Evolutionary conservation across 495 filamentous ascomycete species (phyloP), one percentile per base, ranked within the genome.

Genomic region (Aspergillus funiculosus): DNA sequence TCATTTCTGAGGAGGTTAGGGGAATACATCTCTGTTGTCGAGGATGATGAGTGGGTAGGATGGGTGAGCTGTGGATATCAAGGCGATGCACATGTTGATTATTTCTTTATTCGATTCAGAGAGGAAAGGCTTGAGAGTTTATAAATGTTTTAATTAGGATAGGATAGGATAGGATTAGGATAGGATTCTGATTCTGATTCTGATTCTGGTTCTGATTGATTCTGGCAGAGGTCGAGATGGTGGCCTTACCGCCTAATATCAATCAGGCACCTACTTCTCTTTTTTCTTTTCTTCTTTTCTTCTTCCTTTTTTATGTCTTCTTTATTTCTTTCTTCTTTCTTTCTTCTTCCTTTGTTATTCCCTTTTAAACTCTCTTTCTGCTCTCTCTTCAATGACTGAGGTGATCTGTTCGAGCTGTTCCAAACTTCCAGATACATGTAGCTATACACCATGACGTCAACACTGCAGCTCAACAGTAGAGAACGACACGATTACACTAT

Each of bases 41-140:
- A 96, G 73, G 38, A 94, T 72, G 55, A 99, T 89, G 39, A 97
- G 72, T 9, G 89, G 78, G 67, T 96, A 99, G 39, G 78, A 68
- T 6, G 94, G 94, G 62, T 99, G 92, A 24, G 86, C 79, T 3
- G 90, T 96, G 27, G 94, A 89, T 34, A 94, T 61, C 21, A 97
- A 72, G 34, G 84, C 85, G 64, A 98, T 97, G 63, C 94, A 98
- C 92, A 97, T 98, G 21, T 34, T 41, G 38, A 36, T 11, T 11
- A 11, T 29, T 43, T n/a, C 19, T 13, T 17, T 5, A 5, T 31
- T 22, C 17, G 8, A 9, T 2, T 26, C 21, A n/a, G 41, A 26
- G 13, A 20, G 18, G 15, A 13, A 2, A 17, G 25, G 15, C n/a
- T 24, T 4, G 10, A 30, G 20, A 8, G 11, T 18, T 14, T 27